Evolutionary conservation across 352 stramenopile species (phyloP), one percentile per base, ranked within the genome.

Genomic region (Pythium aristosporum): DNA sequence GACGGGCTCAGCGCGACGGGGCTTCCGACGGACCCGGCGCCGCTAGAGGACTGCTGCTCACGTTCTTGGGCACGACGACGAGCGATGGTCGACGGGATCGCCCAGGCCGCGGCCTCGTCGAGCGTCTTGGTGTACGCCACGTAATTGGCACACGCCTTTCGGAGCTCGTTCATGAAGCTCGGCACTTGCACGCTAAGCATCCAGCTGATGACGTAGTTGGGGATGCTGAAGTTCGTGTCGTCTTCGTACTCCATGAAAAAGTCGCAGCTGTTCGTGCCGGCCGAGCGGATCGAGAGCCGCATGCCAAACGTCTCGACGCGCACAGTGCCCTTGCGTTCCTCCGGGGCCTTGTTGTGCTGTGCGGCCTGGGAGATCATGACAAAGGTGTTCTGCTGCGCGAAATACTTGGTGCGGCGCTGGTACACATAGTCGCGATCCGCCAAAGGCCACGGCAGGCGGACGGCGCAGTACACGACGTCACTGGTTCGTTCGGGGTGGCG

Each of bases 361-460:
- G 74, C 72, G 4, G 80, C 69, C 32, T 92, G 79, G 18, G 72
- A 89, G 21, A 90, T 62, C 25, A 92, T 65, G 28, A 91, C 85
- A 58, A 91, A 94, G 20, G 80, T 61, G 15, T 79, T 76, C 41
- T 90, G 70, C 21, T 62, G 32, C 3, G 73, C 21, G 36, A 87
- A 88, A 41, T 82, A 89, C 64, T 82, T 79, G 48, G 75, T 70
- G 18, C 77, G 77, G 3, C 85, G 80, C 54, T 79, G 67, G 64
- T 86, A 94, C n/a, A 92, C 85, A 61, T 94, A 94, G 65, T 94
- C 85, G 7, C 85, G 82, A 52, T 80, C 75, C 10, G 82, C 61
- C 36, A 91, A 74, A 13, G 85, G 85, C 85, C 85, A 93, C 50
- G 79, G 79, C 49, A 91, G 55, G 23, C 77, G 75, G 34, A 77